Evolutionary conservation across 345 rosid species (phyloP).

Genomic region (rapeseed (Brassica napus)): Da-Ae NC_063438.1:28495501-28496000

Average conservation of each 20-base stretch:
- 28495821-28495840: slow-evolving; percentile 14
- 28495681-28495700: neutral
- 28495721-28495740: slow-evolving; percentile 17
- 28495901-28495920: no score
- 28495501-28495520: slow-evolving; percentile 22
- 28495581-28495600: slow-evolving; percentile 28
- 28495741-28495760: neutral
- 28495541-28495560: slow-evolving; percentile 21
- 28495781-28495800: neutral
- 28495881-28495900: neutral
- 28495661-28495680: slow-evolving; percentile 36
- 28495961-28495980: no score
- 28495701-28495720: slow-evolving; percentile 8
- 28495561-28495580: slow-evolving; percentile 25
- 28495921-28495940: no score
- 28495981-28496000: no score
- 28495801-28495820: slow-evolving; percentile 19
- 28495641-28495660: slow-evolving; percentile 38
- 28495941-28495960: no score
- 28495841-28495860: neutral
- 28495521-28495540: slow-evolving; percentile 32
- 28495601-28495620: slow-evolving; percentile 29
- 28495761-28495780: slow-evolving; percentile 2
- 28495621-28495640: slow-evolving; percentile 38
- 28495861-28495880: neutral